Evolutionary conservation across 129 eudicot genomes (phyloP).

Genomic region (Rutidosis leptorrhynchoides): DNA sequence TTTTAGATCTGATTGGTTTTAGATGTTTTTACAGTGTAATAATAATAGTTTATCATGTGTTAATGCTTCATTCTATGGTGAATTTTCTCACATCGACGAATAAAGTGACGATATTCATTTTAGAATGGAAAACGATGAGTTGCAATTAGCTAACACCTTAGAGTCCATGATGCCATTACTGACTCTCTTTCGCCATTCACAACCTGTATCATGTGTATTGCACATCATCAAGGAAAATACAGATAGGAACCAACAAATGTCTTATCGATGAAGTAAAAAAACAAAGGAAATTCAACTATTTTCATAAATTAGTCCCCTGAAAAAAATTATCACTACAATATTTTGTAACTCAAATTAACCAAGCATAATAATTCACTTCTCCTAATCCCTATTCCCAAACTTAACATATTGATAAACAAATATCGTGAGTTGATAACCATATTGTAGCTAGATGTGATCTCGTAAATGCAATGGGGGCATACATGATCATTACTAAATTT

Average conservation of each 20-base stretch:
- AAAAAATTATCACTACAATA: neutral
- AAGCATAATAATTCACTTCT: slow-evolving; percentile 5
- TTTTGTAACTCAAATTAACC: neutral
- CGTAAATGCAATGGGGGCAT: neutral
- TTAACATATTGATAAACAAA: neutral
- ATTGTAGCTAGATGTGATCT: slow-evolving; percentile 2
- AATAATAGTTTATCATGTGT: too few relatives aligned
- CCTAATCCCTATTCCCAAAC: neutral
- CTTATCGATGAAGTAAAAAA: neutral
- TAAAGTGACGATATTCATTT: neutral
- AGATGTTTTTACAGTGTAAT: too few relatives aligned
- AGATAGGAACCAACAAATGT: neutral
- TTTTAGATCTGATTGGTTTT: too few relatives aligned
- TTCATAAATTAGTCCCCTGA: neutral
- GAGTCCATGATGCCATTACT: slow-evolving; percentile 71
- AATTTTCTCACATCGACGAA: too few relatives aligned
- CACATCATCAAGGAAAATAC: slow-evolving; percentile 3
- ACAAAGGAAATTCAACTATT: neutral
- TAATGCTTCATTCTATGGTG: too few relatives aligned
- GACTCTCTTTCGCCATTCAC: slow-evolving; percentile 32
- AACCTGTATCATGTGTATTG: slow-evolving; percentile 44
- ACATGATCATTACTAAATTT: neutral
- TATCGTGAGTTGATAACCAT: neutral
- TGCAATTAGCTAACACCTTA: slow-evolving; percentile 44
- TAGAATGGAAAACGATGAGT: slow-evolving; percentile 1